Evolutionary conservation across 2,329 filamentous ascomycete species (phyloP).

Genomic region (Venturia pyrina): DNA sequence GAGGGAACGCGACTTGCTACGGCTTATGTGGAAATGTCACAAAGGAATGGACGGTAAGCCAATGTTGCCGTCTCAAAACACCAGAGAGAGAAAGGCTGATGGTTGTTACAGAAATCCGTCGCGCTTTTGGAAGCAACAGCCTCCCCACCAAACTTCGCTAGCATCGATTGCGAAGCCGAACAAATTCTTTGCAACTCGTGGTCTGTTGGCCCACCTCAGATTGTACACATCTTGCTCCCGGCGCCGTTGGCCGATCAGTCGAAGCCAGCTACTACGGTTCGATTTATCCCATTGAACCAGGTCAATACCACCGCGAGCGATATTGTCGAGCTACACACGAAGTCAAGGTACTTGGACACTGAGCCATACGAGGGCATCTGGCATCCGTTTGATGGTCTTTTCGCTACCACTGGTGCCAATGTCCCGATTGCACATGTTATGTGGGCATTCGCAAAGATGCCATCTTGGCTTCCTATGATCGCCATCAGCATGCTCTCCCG

Average conservation of each 20-base stretch:
- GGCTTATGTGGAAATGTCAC: conserved; percentile 58
- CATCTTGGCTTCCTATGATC: conserved; percentile 70
- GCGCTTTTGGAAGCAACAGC: conserved; percentile 51
- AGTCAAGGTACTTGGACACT: conserved; percentile 45
- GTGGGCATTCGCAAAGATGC: conserved; percentile 51
- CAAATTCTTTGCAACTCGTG: conserved; percentile 66
- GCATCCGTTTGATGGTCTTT: conserved; percentile 64
- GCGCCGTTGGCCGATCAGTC: conserved; percentile 51
- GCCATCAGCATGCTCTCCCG: conserved; percentile 62
- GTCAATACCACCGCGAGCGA: conserved; percentile 57
- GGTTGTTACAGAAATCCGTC: conserved; percentile 45
- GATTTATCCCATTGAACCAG: conserved; percentile 57
- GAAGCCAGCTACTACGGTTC: conserved; percentile 53
- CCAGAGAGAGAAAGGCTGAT: conserved; percentile 13
- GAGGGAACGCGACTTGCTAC: conserved; percentile 69
- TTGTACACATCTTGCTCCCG: conserved; percentile 57
- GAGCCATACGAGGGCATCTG: conserved; percentile 54
- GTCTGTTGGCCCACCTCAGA: conserved; percentile 52
- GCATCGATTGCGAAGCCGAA: conserved; percentile 65
- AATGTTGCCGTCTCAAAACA: conserved; percentile 8
- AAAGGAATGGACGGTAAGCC: conserved; percentile 44
- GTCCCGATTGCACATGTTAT: conserved; percentile 58
- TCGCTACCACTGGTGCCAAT: conserved; percentile 52
- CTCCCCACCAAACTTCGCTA: conserved; percentile 55
- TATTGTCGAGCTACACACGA: conserved; percentile 50